Evolutionary conservation across 495 filamentous ascomycete genomes (phyloP), one percentile per base, ranked within the genome.

Genomic region (Aspergillus sclerotiicarbonarius): DNA sequence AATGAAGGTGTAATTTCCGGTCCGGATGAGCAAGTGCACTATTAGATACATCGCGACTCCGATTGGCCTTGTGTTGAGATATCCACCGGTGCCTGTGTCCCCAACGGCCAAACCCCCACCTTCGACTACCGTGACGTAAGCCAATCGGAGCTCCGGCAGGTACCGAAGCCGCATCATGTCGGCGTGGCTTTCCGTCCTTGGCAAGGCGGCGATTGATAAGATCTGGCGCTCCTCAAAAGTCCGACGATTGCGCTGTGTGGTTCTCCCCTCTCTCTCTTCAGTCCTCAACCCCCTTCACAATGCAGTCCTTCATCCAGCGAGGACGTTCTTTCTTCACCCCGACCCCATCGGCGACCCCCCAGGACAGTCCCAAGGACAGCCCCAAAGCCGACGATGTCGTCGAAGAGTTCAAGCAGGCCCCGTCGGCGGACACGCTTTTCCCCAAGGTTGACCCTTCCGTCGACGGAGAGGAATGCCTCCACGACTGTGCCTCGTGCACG

Each of bases 391-490:
- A 62, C 31, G 67, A 58, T 16, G 58, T 63, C n/a, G 60, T 62
- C 32, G 67, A 71, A 32, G 76, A 78, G 30, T 82, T 80, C 66
- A 62, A 67, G 35, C 75, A 66, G 7, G 65, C 71, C 37, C 53
- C 77, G 3, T 69, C 72, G 19, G 66, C 60, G 0, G 73, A 72
- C n/a, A 58, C 62, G 39, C 71, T 78, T 10, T 79, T 80, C 35
- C 53, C 62, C 2, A 79, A 80, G 30, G 88, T 88, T 6, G 78
- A 87, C 60, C 82, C 86, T 3, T 81, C 79, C 0, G 71, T 87
- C n/a, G 94, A 96, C 69, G 92, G 89, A 43, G 90, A 94, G 35
- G 92, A 93, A 46, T 98, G 94, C 70, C 77, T 88, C 45, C 90
- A 87, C 67, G 94, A 98, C 73, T 98, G 94, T 74, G 84, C 82